Evolutionary conservation across 2,329 filamentous ascomycete genomes (phyloP), one percentile per base, ranked within the genome.

Genomic region (Fusarium aywerte): DNA sequence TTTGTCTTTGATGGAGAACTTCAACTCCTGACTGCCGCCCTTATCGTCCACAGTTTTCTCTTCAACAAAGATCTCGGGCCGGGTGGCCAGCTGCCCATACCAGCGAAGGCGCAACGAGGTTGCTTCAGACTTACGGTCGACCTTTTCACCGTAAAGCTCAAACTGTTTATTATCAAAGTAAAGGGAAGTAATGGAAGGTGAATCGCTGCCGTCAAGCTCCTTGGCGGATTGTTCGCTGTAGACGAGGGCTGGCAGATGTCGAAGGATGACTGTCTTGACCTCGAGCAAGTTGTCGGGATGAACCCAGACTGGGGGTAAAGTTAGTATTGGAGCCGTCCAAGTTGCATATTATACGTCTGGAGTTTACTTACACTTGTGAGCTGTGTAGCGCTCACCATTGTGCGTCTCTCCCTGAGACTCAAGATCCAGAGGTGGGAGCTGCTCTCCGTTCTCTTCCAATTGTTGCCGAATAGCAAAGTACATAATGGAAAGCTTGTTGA

Each of bases 241-340:
- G 21, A 99, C 90, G 16, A 99, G 89, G 29, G 96, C 89, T 1
- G 96, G 96, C 21, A 99, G 85, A 58, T 92, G 92, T 65, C 96
- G 92, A 31, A 98, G 87, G 64, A 99, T 96, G 74, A 93, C 89
- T 7, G 96, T 98, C 85, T 98, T 97, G 77, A 98, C 93, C 81
- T 99, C 96, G 70, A 98, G 88, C 27, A 98, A 84, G 79, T 99
- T 98, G 74, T 99, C 96, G 31, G 89, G 87, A 77, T 99, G 96
- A 7, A 99, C 90, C 96, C 96, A 99, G 82, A 97, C 89, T 91
- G 38, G 12, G 48, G 31, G 32, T 18, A 15, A n/a, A 52, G 54
- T 67, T 48, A 66, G 66, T 49, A 25, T 27, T n/a, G 32, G 16
- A 16, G 15, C 13, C 18, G 20, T 9, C 4, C 8, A 23, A 32